Evolutionary conservation across 1,284 basidiomycete species (phyloP).

Genomic region (Ustilago hordei): DNA sequence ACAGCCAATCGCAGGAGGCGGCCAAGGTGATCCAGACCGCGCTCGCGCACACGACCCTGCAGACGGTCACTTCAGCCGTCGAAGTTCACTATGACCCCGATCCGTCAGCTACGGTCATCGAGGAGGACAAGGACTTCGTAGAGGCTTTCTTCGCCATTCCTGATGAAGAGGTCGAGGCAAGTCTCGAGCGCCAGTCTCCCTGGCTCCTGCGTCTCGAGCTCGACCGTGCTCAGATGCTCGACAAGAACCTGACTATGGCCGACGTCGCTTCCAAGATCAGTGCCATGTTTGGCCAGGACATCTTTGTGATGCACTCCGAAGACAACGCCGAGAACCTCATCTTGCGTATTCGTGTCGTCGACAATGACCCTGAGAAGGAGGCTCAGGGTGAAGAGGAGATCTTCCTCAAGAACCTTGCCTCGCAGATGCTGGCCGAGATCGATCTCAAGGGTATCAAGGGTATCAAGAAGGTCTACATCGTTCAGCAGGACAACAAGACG

Average conservation of each 20-base stretch:
- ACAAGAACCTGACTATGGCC: constrained; percentile 94
- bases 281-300: constrained; percentile 93
- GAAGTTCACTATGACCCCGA: constrained; percentile 99
- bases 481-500: constrained; percentile 80
- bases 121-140: constrained; percentile 95
- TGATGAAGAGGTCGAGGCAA: constrained; percentile 92
- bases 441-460: constrained; percentile 87
- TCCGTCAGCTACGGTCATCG: constrained; percentile 90
- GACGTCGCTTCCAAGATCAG: constrained; percentile 94
- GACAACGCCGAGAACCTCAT: constrained; percentile 98
- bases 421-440: constrained; percentile 96
- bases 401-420: constrained; percentile 94
- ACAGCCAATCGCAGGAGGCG: constrained; percentile 71
- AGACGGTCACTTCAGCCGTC: constrained; percentile 93
- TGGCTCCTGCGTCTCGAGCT: constrained; percentile 97
- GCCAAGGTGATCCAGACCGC: constrained; percentile 93
- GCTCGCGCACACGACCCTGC: constrained; percentile 91
- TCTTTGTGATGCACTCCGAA: constrained; percentile 98
- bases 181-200: constrained; percentile 90
- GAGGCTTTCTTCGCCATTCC: constrained; percentile 99
- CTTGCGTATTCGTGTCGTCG: constrained; percentile 90
- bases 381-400: constrained; percentile 94
- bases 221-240: constrained; percentile 97
- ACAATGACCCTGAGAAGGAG: constrained; percentile 89
- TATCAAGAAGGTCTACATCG: constrained; percentile 93